Base-by-base conservation (phyloP, 2,329 filamentous ascomycete genomes). In the Colletotrichum echinochloae region DNA sequence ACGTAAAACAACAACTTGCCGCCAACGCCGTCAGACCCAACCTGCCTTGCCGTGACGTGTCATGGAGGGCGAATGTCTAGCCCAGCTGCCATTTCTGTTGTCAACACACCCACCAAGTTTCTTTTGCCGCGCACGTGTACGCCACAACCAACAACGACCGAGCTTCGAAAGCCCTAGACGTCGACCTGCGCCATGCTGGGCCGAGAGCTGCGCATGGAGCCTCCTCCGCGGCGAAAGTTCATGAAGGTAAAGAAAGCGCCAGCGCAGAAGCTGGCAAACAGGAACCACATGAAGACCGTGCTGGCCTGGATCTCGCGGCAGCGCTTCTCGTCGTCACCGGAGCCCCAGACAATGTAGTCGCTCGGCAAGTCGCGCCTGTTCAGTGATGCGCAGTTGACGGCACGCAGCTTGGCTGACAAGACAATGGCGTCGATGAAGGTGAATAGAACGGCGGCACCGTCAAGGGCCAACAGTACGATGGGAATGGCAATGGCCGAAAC, bases 241-340 rank as follows among this genome's bases (percentile, higher is more conserved):
- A 83, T 81, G 75, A 89, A 79, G 65, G 86, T 81, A 73, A 92
- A 85, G 77, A 88, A 83, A 54, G 90, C 78, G 49, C 86, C 85
- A 4, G 83, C 89, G 35, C 84, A 81, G 76, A 91, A 92, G 33
- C 87, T 84, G 48, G 83, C 86, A 79, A 91, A 93, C 59, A 93
- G 87, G 82, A 95, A 94, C 91, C 91, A 95, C 81, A 94, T 86
- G 83, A 95, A 95, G 46, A 89, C 91, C 41, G 88, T 89, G 72
- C 88, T 87, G 46, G 92, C 92, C 83, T 95, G 92, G 20, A 93
- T 88, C 81, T 94, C 89, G 73, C 88, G 90, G 82, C 93, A 95
- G 74, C 91, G 88, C 83, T 91, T 89, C 78, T 84, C 79, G 70
- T 86, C 83, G 79, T 91, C 78, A 72, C 73, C 71, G 55, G 89